A percentile compares a stretch with the other conserved stretches of the same genome.
phyloP scores from a whole-genome alignment of 2,329 filamentous ascomycete species.

The Monosporascus sp. region DNA sequence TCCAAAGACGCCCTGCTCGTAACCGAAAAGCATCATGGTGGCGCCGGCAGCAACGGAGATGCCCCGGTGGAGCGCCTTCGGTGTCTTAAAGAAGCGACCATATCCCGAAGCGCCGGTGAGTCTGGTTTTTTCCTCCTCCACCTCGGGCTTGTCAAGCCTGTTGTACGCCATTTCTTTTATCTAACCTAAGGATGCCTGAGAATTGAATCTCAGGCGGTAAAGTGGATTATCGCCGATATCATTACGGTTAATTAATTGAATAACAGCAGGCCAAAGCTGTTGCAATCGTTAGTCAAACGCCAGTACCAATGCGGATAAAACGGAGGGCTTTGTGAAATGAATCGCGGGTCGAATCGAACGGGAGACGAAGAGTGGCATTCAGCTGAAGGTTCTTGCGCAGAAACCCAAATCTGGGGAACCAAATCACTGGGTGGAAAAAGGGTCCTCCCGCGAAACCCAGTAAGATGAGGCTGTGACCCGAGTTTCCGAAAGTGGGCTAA shows the following conservation, averaged over 20 bases:
- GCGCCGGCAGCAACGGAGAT: not conserved
- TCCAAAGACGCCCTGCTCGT: not conserved
- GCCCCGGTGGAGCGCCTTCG: not conserved
- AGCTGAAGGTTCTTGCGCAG: too few relatives aligned
- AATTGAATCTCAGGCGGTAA: not conserved
- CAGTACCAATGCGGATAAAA: too few relatives aligned
- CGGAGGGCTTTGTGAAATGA: too few relatives aligned
- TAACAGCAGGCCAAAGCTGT: not conserved
- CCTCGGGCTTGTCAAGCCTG: not conserved
- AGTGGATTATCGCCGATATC: not conserved
- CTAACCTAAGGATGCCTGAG: not conserved
- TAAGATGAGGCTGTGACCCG: slow-evolving; percentile 1
- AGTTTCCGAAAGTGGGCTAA: not conserved
- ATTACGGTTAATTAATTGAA: not conserved
- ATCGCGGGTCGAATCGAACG: too few relatives aligned
- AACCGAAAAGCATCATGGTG: not conserved
- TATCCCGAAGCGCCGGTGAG: not conserved
- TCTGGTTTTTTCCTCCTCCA: not conserved
- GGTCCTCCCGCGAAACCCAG: not conserved
- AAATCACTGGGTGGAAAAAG: too few relatives aligned
- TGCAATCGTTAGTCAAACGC: not conserved
- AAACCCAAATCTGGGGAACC: too few relatives aligned
- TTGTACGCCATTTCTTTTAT: not conserved
- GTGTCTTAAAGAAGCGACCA: not conserved
- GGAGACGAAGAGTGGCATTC: too few relatives aligned